These are phyloP conservation scores for Schizophyllum commune DNA, from an alignment of 1,284 basidiomycete species.

Conservation along the genomic window DNA sequence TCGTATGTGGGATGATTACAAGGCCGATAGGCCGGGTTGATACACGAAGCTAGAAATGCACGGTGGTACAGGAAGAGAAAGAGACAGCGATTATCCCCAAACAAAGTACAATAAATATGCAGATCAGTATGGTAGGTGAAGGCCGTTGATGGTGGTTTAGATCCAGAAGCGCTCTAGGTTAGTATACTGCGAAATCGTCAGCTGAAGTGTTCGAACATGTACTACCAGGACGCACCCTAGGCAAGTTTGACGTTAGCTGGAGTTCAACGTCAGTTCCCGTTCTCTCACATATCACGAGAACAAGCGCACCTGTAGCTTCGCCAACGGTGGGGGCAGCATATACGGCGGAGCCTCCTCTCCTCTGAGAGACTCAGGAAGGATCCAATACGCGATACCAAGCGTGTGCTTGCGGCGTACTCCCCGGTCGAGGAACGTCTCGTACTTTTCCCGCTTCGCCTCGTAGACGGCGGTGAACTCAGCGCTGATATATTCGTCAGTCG, in stretches of 20 bases:
- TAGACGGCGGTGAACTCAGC: too few relatives aligned
- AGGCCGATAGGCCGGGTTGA: too few relatives aligned
- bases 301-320: not conserved
- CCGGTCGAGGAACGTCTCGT: too few relatives aligned
- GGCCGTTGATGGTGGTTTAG: not conserved
- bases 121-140: not conserved
- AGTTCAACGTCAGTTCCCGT: not conserved
- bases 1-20: not conserved
- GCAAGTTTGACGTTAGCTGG: not conserved
- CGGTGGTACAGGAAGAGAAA: not conserved
- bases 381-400: too few relatives aligned
- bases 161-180: not conserved
- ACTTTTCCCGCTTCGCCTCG: too few relatives aligned
- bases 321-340: not conserved
- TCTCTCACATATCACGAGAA: too few relatives aligned
- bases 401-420: too few relatives aligned
- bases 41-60: too few relatives aligned
- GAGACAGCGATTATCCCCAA: too few relatives aligned
- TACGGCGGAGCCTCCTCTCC: not conserved
- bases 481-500: too few relatives aligned
- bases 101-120: not conserved
- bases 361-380: not conserved
- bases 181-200: not conserved
- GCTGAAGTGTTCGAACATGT: not conserved
- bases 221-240: not conserved